A percentile compares a stretch with the other conserved stretches of the same genome.
These are phyloP conservation scores for Nothophoma quercina DNA, from an alignment of 2,329 filamentous ascomycete genomes.

Conservation along the genomic window DNA sequence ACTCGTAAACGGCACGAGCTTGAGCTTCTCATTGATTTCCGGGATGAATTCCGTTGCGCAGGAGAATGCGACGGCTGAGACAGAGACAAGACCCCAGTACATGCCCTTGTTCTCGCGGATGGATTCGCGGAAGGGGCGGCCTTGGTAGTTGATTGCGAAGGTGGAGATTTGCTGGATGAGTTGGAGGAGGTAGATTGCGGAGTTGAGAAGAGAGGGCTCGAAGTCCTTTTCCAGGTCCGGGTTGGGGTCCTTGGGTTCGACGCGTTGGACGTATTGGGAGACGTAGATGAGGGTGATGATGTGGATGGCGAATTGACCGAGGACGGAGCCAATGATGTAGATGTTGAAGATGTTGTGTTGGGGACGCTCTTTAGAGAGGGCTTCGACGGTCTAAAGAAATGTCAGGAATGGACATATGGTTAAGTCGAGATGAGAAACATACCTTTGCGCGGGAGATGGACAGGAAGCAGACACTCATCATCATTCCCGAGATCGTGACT, in stretches of 20 bases:
- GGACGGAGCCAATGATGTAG: constrained; percentile 97
- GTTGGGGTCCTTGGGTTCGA: constrained; percentile 73
- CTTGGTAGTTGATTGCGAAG: constrained; percentile 99
- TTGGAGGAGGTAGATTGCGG: constrained; percentile 94
- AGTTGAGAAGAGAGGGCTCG: constrained; percentile 90
- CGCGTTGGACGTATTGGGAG: constrained; percentile 82
- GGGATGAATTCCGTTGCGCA: constrained; percentile 96
- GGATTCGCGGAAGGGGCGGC: constrained; percentile 94
- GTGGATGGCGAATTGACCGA: constrained; percentile 96
- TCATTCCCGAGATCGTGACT: constrained; percentile 98
- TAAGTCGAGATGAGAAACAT: constrained; percentile 31
- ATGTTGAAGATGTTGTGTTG: constrained; percentile 99
- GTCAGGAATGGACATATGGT: constrained; percentile 34
- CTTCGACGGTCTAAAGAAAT: constrained; percentile 75
- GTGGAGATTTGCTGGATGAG: constrained; percentile 99
- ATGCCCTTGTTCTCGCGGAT: constrained; percentile 96
- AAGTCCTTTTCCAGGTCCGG: constrained; percentile 97
- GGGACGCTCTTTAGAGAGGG: constrained; percentile 92
- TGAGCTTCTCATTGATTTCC: constrained; percentile 92
- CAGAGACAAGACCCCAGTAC: constrained; percentile 95
- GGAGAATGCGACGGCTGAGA: constrained; percentile 88
- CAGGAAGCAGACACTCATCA: constrained; percentile 99
- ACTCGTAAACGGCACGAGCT: constrained; percentile 84
- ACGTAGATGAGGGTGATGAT: constrained; percentile 95
- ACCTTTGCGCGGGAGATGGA: constrained; percentile 95